These are phyloP conservation scores for Microcyclosporella mali DNA, from an alignment of 2,329 filamentous ascomycete genomes.

Conservation along the genomic window DNA sequence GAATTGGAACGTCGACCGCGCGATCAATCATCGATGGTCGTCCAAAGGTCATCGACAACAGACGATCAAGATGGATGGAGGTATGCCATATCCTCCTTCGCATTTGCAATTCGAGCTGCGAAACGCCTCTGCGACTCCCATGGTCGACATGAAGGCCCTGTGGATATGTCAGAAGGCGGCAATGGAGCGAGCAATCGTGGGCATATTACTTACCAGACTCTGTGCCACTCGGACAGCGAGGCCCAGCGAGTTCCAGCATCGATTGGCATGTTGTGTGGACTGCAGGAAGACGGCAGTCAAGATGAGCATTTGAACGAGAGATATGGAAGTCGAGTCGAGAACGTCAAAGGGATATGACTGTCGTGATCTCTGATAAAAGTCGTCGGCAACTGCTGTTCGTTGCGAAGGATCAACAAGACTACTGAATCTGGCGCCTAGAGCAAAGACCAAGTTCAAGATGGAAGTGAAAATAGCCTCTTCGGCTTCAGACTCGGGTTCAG, in stretches of 20 bases:
- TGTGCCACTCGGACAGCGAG: conserved; percentile 56
- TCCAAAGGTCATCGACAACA: conserved; percentile 37
- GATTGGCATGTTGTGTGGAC: conserved; percentile 22
- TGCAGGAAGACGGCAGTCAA: conserved; percentile 23
- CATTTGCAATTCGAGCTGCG: conserved; percentile 62
- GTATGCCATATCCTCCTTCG: conserved; percentile 56
- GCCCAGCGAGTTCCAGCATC: conserved; percentile 25
- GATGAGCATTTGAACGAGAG: conserved; percentile 22
- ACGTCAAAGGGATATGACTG: conserved; percentile 24
- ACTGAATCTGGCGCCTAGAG: conserved; percentile 23
- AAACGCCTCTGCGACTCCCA: conserved; percentile 44
- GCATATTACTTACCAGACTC: conserved; percentile 48
- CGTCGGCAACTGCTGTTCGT: conserved; percentile 20
- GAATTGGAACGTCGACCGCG: conserved; percentile 20
- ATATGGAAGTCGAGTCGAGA: conserved; percentile 22
- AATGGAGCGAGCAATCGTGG: too few relatives aligned
- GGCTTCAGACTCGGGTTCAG: conserved; percentile 12
- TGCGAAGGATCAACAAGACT: conserved; percentile 18
- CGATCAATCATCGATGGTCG: conserved; percentile 26
- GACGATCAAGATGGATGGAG: conserved; percentile 39
- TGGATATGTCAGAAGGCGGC: too few relatives aligned
- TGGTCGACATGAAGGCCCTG: conserved; percentile 57
- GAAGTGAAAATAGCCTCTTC: conserved; percentile 24
- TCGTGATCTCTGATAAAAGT: conserved; percentile 24
- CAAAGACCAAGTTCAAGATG: conserved; percentile 23